Conservation (phyloP, 2,329 filamentous ascomycete genomes). For the Aspergillus versicolor region DNA sequence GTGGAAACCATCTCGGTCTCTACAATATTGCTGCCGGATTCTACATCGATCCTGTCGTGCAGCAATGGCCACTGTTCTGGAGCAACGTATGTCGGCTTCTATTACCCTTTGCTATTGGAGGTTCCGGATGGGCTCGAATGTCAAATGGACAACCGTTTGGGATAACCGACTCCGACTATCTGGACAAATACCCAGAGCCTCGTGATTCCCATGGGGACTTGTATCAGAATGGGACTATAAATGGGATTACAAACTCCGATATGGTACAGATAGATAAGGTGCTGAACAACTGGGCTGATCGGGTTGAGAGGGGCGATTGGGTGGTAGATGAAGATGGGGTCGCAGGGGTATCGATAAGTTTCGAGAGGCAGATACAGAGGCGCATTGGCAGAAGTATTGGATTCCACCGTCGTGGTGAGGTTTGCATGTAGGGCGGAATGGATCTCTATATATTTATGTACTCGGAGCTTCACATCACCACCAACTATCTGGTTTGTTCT, state of each 20-base stretch:
- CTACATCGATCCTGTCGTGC: neutral
- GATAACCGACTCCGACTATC: neutral
- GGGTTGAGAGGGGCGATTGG: slow-evolving; percentile 28
- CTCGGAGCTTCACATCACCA: too few relatives aligned
- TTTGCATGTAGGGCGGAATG: too few relatives aligned
- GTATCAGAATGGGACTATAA: slow-evolving; percentile 12
- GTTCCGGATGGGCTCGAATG: slow-evolving; percentile 12
- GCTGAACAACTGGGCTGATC: slow-evolving; percentile 23
- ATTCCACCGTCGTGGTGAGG: slow-evolving; percentile 11
- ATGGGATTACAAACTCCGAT: slow-evolving; percentile 8
- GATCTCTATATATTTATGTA: too few relatives aligned
- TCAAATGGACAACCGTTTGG: slow-evolving; percentile 15
- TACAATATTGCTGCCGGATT: neutral
- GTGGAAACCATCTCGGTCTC: neutral
- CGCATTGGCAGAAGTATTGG: slow-evolving; percentile 23
- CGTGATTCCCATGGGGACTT: slow-evolving; percentile 6
- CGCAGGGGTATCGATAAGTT: slow-evolving; percentile 30
- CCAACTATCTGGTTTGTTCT: too few relatives aligned
- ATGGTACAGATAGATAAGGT: slow-evolving; percentile 24
- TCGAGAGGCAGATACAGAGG: slow-evolving; percentile 27
- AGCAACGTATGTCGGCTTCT: slow-evolving; percentile 16
- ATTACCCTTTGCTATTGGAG: slow-evolving; percentile 16
- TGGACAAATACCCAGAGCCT: slow-evolving; percentile 9
- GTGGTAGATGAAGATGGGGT: slow-evolving; percentile 25
- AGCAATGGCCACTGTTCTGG: neutral